phyloP scores from a whole-genome alignment of 768 basidiomycete species.

The Lentinula edodes region DNA sequence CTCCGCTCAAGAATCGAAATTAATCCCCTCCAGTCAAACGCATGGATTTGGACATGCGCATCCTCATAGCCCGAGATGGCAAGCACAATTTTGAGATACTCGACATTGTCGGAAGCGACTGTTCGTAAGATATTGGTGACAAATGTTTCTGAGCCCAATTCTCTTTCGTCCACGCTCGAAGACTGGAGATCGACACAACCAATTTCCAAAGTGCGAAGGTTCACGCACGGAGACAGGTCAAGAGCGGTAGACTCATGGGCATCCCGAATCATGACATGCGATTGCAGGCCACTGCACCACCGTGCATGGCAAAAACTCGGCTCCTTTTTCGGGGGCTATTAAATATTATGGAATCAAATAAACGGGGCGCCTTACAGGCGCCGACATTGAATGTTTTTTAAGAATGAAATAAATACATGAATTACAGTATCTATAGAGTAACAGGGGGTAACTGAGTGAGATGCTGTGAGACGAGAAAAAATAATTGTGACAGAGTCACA shows the following conservation, averaged over 20 bases:
- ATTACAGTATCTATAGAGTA: too few relatives aligned
- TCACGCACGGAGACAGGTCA: neutral
- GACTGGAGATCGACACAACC: neutral
- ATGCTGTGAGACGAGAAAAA: too few relatives aligned
- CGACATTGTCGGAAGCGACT: neutral
- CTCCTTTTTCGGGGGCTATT: too few relatives aligned
- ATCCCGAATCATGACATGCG: neutral
- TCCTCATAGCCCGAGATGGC: neutral
- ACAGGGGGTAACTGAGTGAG: too few relatives aligned
- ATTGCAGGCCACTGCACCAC: too few relatives aligned
- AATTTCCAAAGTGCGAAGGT: neutral
- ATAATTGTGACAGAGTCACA: too few relatives aligned
- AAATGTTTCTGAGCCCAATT: neutral
- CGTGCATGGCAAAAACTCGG: too few relatives aligned
- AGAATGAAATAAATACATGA: too few relatives aligned
- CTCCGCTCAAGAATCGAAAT: neutral
- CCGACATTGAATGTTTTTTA: too few relatives aligned
- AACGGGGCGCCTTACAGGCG: too few relatives aligned
- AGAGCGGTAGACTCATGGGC: neutral
- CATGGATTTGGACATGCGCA: neutral
- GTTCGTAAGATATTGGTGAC: neutral
- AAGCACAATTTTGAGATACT: neutral
- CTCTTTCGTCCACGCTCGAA: neutral
- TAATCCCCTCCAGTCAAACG: neutral
- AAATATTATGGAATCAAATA: too few relatives aligned